Evolutionary conservation across 352 stramenopile genomes (phyloP), one percentile per base, ranked within the genome.

Genomic region (Globisporangium rhizosaccharum): DNA sequence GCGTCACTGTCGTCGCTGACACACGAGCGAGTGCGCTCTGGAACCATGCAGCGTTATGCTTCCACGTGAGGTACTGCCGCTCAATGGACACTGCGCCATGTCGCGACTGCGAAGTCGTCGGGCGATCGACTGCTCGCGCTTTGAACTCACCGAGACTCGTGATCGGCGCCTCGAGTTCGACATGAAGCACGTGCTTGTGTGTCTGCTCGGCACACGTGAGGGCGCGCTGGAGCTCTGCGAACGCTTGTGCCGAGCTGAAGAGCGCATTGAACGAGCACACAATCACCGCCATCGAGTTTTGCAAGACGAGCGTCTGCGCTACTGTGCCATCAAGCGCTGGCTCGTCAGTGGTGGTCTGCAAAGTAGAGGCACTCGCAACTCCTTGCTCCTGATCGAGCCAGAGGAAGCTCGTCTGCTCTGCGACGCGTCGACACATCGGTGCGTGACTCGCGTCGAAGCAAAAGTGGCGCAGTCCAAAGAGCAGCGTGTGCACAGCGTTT

Each of bases 181-280:
- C 44, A 14, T 76, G 63, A 42, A 68, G 57, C 1, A 79, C 66
- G 6, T 53, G 61, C 44, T 72, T 75, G 0, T 39, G 48, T 3
- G 28, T 26, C 30, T 68, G 23, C 4, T 56, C 37, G 1, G 62
- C 68, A 33, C 25, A 28, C 0, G 18, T 20, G 2, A 79, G 48
- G 17, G 56, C 49, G 6, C 59, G 49, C 46, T 59, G 69, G 45
- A 79, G 23, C 2, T 76, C 62, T 1, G n/a, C 15, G 11, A 64
- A 57, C 3, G 71, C 65, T 1, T 50, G 6, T 20, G 57, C n/a
- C 0, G 71, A 74, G 8, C 60, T 67, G 47, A 74, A 79, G 4
- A 79, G 44, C 9, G 56, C 53, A 45, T 79, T 79, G 47, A 68
- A 74, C 8, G 68, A 63, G 12, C 70, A 42, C 2, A 79, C 17